phyloP scores from a whole-genome alignment of 2,329 filamentous ascomycete genomes.

The Xylariaceae sp. region DNA sequence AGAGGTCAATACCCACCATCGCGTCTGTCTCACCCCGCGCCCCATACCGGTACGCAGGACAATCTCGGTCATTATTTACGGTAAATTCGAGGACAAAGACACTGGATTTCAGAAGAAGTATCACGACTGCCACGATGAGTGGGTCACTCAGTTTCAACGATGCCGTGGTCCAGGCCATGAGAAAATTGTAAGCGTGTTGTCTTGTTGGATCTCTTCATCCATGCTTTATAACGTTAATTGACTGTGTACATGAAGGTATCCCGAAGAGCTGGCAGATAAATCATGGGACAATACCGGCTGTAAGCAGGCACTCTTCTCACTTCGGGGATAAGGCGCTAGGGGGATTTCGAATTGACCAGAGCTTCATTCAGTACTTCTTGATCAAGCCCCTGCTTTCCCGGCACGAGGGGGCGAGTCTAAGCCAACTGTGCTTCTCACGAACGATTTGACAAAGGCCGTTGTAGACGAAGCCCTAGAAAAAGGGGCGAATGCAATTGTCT shows the following conservation, averaged over 20 bases:
- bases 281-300: conserved; percentile 93
- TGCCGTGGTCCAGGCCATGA: conserved; percentile 72
- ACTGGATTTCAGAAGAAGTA: conserved; percentile 4
- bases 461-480: conserved; percentile 81
- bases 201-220: neutral
- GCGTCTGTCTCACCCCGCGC: neutral
- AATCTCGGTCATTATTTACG: neutral
- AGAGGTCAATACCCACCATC: neutral
- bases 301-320: conserved; percentile 28
- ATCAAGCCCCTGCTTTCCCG: conserved; percentile 50
- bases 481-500: conserved; percentile 72
- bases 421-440: conserved; percentile 55
- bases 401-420: conserved; percentile 36
- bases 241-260: conserved; percentile 56
- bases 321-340: neutral
- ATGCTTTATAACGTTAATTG: neutral
- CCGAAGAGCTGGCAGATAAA: conserved; percentile 79
- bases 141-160: conserved; percentile 38
- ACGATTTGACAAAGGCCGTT: conserved; percentile 84
- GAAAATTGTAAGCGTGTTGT: conserved; percentile 58
- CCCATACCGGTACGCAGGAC: neutral
- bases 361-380: conserved; percentile 42
- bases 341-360: neutral
- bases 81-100: conserved; percentile 1
- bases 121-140: conserved; percentile 27